Conservation (phyloP, 2,329 filamentous ascomycete genomes). For the Epichloe scottii region DNA sequence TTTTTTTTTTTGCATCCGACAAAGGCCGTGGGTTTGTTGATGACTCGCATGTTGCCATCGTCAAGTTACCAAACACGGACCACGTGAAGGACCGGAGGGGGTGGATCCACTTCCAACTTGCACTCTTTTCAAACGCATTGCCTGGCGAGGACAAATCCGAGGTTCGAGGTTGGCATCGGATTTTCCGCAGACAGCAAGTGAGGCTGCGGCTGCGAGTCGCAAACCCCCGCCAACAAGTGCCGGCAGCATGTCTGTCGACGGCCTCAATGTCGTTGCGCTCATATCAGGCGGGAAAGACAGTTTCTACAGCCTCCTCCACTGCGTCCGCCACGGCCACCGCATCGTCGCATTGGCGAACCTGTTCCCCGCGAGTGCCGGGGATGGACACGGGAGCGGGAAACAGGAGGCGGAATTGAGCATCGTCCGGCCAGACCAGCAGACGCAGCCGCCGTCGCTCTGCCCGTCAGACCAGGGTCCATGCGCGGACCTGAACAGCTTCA, state of each 20-base stretch:
- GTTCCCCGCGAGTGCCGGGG: slow-evolving; percentile 32
- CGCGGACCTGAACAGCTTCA: slow-evolving; percentile 80
- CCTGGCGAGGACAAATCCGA: background rate
- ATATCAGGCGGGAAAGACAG: slow-evolving; percentile 97
- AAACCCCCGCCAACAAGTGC: background rate
- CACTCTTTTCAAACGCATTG: background rate
- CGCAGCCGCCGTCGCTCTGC: background rate
- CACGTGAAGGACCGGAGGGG: background rate
- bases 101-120: background rate
- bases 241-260: slow-evolving; percentile 27
- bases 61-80: background rate
- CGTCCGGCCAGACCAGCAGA: slow-evolving; percentile 10
- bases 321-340: slow-evolving; percentile 70
- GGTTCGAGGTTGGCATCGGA: background rate
- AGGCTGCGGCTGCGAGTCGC: background rate
- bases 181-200: background rate
- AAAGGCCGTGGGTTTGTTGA: no score
- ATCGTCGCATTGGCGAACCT: slow-evolving; percentile 85
- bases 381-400: background rate
- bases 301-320: slow-evolving; percentile 86
- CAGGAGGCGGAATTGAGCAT: slow-evolving; percentile 2
- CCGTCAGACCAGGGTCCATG: slow-evolving; percentile 10
- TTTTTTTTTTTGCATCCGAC: no score
- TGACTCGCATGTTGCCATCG: no score
- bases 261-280: slow-evolving; percentile 72